These are phyloP conservation scores for Hypericum androsaemum DNA, from an alignment of 345 rosid species.

Conservation along the genomic window DNA sequence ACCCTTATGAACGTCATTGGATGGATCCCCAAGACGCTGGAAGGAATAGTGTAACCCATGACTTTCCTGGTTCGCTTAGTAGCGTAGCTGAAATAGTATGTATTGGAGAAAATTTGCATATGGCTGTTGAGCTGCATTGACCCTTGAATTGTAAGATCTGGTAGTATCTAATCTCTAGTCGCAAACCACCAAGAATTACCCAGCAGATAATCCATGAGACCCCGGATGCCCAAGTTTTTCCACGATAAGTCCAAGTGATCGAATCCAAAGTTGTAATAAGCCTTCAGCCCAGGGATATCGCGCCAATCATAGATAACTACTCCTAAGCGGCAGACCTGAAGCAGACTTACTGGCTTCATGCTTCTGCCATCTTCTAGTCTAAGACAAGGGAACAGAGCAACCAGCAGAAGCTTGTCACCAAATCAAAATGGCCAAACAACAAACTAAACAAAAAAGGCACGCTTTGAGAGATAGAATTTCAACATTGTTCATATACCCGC, in stretches of 20 bases:
- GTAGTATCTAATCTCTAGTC: conserved; percentile 81
- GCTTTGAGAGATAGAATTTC: neutral
- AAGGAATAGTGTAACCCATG: conserved; percentile 63
- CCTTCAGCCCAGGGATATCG: conserved; percentile 73
- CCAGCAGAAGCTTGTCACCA: neutral
- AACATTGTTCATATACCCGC: conserved; percentile 68
- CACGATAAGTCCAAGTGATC: conserved; percentile 81
- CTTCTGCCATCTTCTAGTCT: conserved; percentile 82
- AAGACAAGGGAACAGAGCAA: conserved; percentile 4
- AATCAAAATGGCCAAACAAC: too few relatives aligned
- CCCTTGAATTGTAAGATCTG: conserved; percentile 91
- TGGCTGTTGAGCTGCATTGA: conserved; percentile 44
- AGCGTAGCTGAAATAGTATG: conserved; percentile 91
- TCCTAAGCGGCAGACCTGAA: conserved; percentile 75
- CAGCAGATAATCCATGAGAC: conserved; percentile 55
- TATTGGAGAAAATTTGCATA: conserved; percentile 59
- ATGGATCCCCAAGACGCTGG: conserved; percentile 65
- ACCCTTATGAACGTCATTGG: conserved; percentile 77
- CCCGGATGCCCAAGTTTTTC: conserved; percentile 57
- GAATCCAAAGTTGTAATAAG: conserved; percentile 86
- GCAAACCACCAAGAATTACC: conserved; percentile 80
- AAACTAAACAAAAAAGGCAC: too few relatives aligned
- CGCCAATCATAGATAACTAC: conserved; percentile 85
- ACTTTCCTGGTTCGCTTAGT: conserved; percentile 64
- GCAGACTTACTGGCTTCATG: conserved; percentile 61